Base-by-base conservation (phyloP, 176 grass and related monocot genomes). In the Oryza glumipatula region DNA sequence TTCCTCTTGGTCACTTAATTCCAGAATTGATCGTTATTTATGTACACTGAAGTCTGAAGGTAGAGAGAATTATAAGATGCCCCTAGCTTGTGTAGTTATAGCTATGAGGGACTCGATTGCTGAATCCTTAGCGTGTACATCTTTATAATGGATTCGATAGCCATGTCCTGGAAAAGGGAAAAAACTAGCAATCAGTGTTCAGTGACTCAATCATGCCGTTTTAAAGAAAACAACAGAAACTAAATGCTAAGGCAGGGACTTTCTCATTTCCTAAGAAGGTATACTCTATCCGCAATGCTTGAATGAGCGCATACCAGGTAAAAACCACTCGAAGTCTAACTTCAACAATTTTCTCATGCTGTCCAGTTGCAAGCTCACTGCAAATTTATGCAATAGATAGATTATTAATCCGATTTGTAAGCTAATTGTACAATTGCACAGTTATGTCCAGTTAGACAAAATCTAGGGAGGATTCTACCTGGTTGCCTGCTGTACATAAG, bases 401-500 rank as follows among this genome's bases (percentile, higher is more conserved):
- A 56, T 58, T 60, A 56, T 58, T 60, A 70, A 76, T 71, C n/a
- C 28, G 11, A 54, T 23, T 23, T 38, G 74, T 76, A 51, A 72
- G 12, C 33, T 70, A 82, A 56, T 23, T 21, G 68, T 49, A 26
- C 33, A 61, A 39, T 16, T 43, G 26, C 49, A 12, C 1, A 64
- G 36, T 23, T 54, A 76, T 48, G n/a, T 28, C 49, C 38, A 71
- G 15, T 21, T 51, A 38, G 30, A 52, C 67, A 21, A 92, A 82
- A 28, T 44, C 21, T 72, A 81, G 43, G 39, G 41, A 74, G 0
- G 15, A 21, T 78, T 41, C 24, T 86, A 98, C 92, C 95, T 73
- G 95, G 85, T 76, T 95, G 95, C 67, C 74, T 68, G 87, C 78
- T 95, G 87, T 95, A 93, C 1, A 98, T 90, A 36, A 81, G 84